Percentiles rank a stretch among this genome's conserved stretches.
Evolutionary conservation across 306 rosid species (phyloP).

Genomic region (Malus domestica): ASM211411v1 NC_041797.1:19863001-19863500

Average conservation of each 20-base stretch:
- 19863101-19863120: background rate
- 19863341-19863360: conserved; percentile 57
- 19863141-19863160: background rate
- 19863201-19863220: background rate
- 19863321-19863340: conserved; percentile 94
- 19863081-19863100: background rate
- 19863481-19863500: background rate
- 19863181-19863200: background rate
- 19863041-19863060: no score
- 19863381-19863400: conserved; percentile 50
- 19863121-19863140: background rate
- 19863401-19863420: conserved; percentile 72
- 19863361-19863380: conserved; percentile 71
- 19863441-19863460: conserved; percentile 93
- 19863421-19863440: conserved; percentile 91
- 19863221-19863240: background rate
- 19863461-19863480: conserved; percentile 9
- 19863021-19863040: background rate
- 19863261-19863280: background rate
- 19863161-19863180: background rate
- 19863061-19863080: background rate
- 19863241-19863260: background rate
- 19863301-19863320: conserved; percentile 86
- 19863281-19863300: conserved; percentile 48
- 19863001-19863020: background rate